These are phyloP conservation scores for Leccinum uliginosum DNA, from an alignment of 768 basidiomycete genomes.

Conservation along the genomic window DNA sequence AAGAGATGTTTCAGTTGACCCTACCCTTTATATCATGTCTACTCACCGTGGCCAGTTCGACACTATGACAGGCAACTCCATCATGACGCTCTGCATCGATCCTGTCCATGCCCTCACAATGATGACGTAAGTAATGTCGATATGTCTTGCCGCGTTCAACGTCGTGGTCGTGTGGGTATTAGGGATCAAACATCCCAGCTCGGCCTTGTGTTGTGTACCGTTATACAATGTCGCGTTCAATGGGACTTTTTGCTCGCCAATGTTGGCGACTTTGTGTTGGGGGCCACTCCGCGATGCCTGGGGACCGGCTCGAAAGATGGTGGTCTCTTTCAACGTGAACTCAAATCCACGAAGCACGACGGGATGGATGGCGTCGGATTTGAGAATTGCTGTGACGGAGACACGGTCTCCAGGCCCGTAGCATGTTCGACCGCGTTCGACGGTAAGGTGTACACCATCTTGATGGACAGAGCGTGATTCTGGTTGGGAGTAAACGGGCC, in stretches of 20 bases:
- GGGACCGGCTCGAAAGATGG: constrained; percentile 64
- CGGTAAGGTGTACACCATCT: constrained; percentile 69
- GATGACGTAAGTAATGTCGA: constrained; percentile 81
- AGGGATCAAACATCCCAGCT: constrained; percentile 67
- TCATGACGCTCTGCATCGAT: constrained; percentile 54
- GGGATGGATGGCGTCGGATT: constrained; percentile 63
- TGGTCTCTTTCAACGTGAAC: constrained; percentile 72
- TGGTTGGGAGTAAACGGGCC: constrained; percentile 84
- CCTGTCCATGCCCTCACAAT: constrained; percentile 76
- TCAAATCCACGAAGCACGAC: constrained; percentile 82
- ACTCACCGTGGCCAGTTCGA: constrained; percentile 84
- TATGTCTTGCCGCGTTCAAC: constrained; percentile 74
- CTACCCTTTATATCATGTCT: not conserved
- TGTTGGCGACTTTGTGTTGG: constrained; percentile 46
- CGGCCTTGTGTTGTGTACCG: constrained; percentile 66
- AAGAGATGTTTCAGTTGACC: not conserved
- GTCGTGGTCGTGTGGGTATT: constrained; percentile 76
- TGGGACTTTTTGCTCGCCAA: constrained; percentile 69
- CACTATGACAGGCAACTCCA: constrained; percentile 76
- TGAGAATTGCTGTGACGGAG: constrained; percentile 63
- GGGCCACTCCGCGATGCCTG: constrained; percentile 52
- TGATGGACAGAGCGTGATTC: constrained; percentile 63
- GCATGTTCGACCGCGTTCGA: constrained; percentile 73
- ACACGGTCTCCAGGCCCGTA: constrained; percentile 86
- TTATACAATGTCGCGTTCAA: constrained; percentile 72